Evolutionary conservation across 2,329 filamentous ascomycete genomes (phyloP).

Genomic region (Juglanconis sp.): DNA sequence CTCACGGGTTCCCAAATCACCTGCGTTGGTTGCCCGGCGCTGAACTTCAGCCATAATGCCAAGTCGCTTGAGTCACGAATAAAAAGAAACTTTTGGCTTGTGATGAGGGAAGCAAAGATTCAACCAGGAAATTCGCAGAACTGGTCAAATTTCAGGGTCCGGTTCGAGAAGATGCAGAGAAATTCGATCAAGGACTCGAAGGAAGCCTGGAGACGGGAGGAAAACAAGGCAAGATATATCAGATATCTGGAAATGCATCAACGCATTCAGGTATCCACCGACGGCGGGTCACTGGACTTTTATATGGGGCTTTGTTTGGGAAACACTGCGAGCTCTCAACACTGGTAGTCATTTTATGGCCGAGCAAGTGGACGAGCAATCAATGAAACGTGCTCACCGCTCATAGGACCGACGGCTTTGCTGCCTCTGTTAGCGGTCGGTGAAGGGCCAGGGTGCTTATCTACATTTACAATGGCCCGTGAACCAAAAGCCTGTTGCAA

Average conservation of each 20-base stretch:
- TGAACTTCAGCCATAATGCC: conserved; percentile 14
- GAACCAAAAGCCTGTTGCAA: too few species aligned
- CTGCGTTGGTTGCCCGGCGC: conserved; percentile 11
- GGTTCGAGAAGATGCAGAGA: neutral
- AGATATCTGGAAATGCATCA: neutral
- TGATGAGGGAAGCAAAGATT: neutral
- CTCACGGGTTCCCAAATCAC: conserved; percentile 5
- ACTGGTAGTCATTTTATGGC: neutral
- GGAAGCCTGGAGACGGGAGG: neutral
- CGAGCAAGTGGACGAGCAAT: neutral
- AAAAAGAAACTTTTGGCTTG: neutral
- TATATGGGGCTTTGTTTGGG: neutral
- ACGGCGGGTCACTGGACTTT: neutral
- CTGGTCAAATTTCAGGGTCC: neutral
- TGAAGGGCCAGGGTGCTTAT: neutral
- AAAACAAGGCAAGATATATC: conserved; percentile 2
- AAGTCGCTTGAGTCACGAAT: neutral
- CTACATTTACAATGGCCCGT: neutral
- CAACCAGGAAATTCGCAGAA: neutral
- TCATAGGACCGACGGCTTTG: conserved; percentile 10
- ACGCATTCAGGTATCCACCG: neutral
- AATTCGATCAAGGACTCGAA: neutral
- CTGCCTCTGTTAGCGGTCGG: neutral
- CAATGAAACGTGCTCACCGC: conserved; percentile 16
- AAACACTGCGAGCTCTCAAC: neutral